These are phyloP conservation scores for Apiospora aurea DNA, from an alignment of 2,329 filamentous ascomycete species.

Conservation along the genomic window DNA sequence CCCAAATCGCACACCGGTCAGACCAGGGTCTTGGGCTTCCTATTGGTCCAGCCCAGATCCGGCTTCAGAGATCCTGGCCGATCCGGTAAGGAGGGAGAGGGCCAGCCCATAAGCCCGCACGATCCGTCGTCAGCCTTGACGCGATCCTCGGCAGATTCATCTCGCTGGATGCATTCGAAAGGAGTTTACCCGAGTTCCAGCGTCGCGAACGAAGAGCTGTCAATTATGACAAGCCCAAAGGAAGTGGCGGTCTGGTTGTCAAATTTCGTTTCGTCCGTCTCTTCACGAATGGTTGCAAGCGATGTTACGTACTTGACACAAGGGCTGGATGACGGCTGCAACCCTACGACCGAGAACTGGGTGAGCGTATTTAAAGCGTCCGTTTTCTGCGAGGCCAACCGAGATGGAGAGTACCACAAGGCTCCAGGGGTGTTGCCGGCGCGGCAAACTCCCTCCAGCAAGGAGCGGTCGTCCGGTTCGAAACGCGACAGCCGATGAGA, in stretches of 20 bases:
- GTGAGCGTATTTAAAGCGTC: not conserved
- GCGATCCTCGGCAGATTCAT: not conserved
- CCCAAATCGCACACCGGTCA: not conserved
- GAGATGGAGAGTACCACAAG: not conserved
- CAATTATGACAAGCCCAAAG: too few species aligned
- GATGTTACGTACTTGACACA: not conserved
- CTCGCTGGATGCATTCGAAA: not conserved
- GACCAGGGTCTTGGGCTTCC: not conserved
- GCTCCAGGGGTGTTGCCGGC: not conserved
- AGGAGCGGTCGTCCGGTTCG: not conserved
- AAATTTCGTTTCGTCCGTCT: not conserved
- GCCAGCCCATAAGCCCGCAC: not conserved
- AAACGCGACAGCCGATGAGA: not conserved
- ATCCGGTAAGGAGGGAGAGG: not conserved
- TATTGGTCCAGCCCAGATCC: not conserved
- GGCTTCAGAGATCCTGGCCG: not conserved
- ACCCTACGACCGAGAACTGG: not conserved
- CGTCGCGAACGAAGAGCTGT: too few species aligned
- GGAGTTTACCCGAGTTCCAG: not conserved
- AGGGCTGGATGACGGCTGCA: not conserved
- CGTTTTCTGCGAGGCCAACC: too few species aligned
- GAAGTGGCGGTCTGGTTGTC: too few species aligned
- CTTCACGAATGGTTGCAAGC: not conserved
- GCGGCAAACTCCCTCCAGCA: not conserved
- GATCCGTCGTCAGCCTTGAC: not conserved